Percentiles rank a stretch among this genome's conserved stretches.
phyloP scores from a whole-genome alignment of 306 rosid species.

The Dicorynia guianensis region DNA sequence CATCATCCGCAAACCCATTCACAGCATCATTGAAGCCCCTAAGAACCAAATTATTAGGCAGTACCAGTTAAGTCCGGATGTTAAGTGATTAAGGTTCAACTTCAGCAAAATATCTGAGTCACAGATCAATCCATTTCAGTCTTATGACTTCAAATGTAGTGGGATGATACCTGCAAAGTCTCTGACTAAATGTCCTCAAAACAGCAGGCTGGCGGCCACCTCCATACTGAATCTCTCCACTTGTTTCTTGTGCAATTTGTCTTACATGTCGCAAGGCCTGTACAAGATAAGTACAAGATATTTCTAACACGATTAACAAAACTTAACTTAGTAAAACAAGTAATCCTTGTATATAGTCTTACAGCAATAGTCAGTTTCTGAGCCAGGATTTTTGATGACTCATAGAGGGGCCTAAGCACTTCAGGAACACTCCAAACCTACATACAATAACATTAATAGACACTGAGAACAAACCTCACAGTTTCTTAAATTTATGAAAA shows the following conservation, averaged over 20 bases:
- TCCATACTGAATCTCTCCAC: conserved; percentile 86
- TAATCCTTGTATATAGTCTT: conserved; percentile 27
- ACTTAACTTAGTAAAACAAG: neutral
- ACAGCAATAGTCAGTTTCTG: conserved; percentile 91
- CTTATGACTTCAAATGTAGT: neutral
- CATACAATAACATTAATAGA: neutral
- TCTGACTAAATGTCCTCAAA: conserved; percentile 88
- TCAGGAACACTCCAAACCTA: conserved; percentile 98
- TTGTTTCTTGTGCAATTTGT: conserved; percentile 92
- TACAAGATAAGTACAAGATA: too few relatives aligned
- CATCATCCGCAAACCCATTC: conserved; percentile 92
- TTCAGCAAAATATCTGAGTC: neutral
- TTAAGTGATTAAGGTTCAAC: neutral
- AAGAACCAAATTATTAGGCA: conserved; percentile 13
- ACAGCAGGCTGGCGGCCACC: conserved; percentile 99
- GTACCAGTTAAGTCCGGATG: neutral
- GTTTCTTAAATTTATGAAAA: neutral
- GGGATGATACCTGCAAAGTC: conserved; percentile 74
- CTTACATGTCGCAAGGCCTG: conserved; percentile 91
- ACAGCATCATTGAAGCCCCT: conserved; percentile 98
- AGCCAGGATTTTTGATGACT: conserved; percentile 91
- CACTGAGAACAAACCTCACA: neutral
- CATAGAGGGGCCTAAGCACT: conserved; percentile 92
- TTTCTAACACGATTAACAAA: neutral
- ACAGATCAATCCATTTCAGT: neutral